Evolutionary conservation across 78 protist species (phyloP).

Genomic region (Protostelium mycophagum): DNA sequence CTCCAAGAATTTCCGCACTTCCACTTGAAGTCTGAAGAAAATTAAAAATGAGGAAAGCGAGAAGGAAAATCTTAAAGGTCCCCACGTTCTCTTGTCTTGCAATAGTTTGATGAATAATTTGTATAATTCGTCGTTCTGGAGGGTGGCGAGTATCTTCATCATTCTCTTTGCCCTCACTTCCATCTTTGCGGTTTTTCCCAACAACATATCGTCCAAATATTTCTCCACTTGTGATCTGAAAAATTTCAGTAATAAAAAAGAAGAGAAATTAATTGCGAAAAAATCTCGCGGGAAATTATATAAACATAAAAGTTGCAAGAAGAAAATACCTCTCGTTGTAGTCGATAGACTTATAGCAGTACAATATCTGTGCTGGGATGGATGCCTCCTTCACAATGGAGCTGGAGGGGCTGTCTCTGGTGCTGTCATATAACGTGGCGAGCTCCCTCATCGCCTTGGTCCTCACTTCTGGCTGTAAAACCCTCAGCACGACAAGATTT

Average conservation of each 20-base stretch:
- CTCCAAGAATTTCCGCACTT: background rate
- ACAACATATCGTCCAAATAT: background rate
- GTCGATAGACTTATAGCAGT: background rate
- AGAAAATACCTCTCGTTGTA: background rate
- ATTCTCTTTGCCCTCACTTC: background rate
- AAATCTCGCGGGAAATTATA: too few relatives aligned
- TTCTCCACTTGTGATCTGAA: background rate
- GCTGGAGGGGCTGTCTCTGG: background rate
- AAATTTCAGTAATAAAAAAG: too few relatives aligned
- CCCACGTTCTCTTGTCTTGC: background rate
- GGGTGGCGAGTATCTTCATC: background rate
- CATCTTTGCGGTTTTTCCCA: background rate
- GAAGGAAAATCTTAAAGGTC: too few relatives aligned
- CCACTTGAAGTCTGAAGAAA: background rate
- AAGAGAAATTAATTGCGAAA: too few relatives aligned
- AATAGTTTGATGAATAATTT: background rate
- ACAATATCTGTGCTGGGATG: background rate
- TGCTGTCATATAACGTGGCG: background rate
- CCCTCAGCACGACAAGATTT: background rate
- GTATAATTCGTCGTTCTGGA: background rate
- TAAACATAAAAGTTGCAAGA: too few relatives aligned
- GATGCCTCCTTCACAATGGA: background rate
- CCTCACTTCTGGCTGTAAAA: background rate
- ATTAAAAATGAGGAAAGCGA: too few relatives aligned
- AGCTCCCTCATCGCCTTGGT: background rate